These are phyloP conservation scores for Fusarium sp. DNA, from an alignment of 2,329 filamentous ascomycete genomes.

Conservation along the genomic window DNA sequence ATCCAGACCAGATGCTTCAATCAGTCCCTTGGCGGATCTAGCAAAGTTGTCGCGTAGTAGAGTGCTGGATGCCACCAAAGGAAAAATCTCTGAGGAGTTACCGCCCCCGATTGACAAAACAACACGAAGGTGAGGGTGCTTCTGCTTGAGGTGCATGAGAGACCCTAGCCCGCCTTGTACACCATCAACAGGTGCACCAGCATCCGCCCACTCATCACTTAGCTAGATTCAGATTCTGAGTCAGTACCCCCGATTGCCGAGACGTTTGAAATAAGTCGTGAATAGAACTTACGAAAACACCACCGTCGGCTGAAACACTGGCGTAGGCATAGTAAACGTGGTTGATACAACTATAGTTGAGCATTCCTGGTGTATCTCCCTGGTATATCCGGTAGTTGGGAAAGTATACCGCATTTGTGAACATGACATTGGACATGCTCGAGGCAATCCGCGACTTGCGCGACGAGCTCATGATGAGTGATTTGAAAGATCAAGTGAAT, in stretches of 20 bases:
- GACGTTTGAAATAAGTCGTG: constrained; percentile 7
- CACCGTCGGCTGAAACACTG: constrained; percentile 77
- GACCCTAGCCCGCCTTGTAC: constrained; percentile 78
- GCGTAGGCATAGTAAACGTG: constrained; percentile 89
- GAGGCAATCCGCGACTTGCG: constrained; percentile 60
- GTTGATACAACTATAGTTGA: constrained; percentile 82
- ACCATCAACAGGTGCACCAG: constrained; percentile 77
- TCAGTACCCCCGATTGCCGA: constrained; percentile 40
- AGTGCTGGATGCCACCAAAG: constrained; percentile 72
- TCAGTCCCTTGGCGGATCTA: constrained; percentile 71
- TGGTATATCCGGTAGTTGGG: constrained; percentile 82
- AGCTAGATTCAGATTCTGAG: constrained; percentile 62
- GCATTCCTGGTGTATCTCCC: constrained; percentile 76
- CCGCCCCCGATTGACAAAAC: constrained; percentile 81
- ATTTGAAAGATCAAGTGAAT: not conserved
- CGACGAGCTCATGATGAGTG: constrained; percentile 56
- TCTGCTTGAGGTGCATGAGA: constrained; percentile 77
- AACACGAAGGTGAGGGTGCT: constrained; percentile 78
- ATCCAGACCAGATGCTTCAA: constrained; percentile 73
- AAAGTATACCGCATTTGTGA: constrained; percentile 84
- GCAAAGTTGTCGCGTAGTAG: constrained; percentile 76
- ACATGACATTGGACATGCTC: constrained; percentile 62
- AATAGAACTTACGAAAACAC: constrained; percentile 74
- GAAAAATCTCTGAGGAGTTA: constrained; percentile 73
- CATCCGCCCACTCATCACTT: constrained; percentile 83